Evolutionary conservation across 2,329 filamentous ascomycete genomes (phyloP).

Genomic region (Fusarium pseudonygamai): DNA sequence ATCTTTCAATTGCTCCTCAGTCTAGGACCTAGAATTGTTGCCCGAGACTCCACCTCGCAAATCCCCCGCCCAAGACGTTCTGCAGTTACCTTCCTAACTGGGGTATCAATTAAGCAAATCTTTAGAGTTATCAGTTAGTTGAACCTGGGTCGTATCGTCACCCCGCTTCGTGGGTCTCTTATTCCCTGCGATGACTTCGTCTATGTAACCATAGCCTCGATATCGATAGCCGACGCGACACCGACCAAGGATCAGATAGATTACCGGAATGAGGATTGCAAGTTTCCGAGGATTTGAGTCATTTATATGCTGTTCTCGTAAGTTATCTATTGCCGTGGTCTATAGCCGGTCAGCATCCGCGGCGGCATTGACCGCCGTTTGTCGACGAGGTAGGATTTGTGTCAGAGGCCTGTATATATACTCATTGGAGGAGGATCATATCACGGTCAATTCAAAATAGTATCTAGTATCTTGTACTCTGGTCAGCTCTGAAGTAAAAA

Average conservation of each 20-base stretch:
- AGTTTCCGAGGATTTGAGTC: neutral
- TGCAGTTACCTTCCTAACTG: slow-evolving; percentile 18
- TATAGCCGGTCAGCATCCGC: neutral
- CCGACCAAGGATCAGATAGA: neutral
- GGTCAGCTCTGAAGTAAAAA: neutral
- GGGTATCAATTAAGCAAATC: slow-evolving; percentile 18
- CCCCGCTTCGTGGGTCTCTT: slow-evolving; percentile 9
- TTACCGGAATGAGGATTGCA: neutral
- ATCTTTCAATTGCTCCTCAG: neutral
- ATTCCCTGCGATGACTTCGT: neutral
- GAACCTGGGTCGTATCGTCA: neutral
- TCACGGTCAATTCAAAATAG: fast-evolving
- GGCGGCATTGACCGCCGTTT: neutral
- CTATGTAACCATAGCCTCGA: neutral
- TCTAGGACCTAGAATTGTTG: slow-evolving; percentile 23
- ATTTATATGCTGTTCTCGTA: no score
- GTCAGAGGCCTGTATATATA: neutral
- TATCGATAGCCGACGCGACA: neutral
- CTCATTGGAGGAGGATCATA: neutral
- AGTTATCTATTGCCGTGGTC: neutral
- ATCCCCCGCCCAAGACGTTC: neutral
- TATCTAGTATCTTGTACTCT: fast-evolving
- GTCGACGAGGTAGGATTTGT: no score
- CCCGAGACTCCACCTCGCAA: slow-evolving; percentile 15
- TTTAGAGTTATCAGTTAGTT: slow-evolving; percentile 11